A percentile compares a stretch with the other conserved stretches of the same genome.
Evolutionary conservation across 345 rosid genomes (phyloP).

Genomic region (sweet orange (Citrus sinensis)): DVS_A1.0 CM039163.1:50765001-50765500

Average conservation of each 20-base stretch:
- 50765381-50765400: neutral
- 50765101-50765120: no score
- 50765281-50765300: no score
- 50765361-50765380: no score
- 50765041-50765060: no score
- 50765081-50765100: no score
- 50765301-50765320: neutral
- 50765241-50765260: neutral
- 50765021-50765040: no score
- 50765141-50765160: no score
- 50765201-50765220: neutral
- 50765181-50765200: neutral
- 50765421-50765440: constrained; percentile 51
- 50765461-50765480: constrained; percentile 53
- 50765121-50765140: no score
- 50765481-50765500: constrained; percentile 57
- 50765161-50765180: no score
- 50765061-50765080: no score
- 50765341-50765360: neutral
- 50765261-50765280: neutral
- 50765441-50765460: constrained; percentile 64
- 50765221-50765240: neutral
- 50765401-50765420: constrained; percentile 51
- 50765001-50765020: no score
- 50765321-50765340: neutral